Evolutionary conservation across 1,284 basidiomycete genomes (phyloP).

Genomic region (Ustilago esculenta): DNA sequence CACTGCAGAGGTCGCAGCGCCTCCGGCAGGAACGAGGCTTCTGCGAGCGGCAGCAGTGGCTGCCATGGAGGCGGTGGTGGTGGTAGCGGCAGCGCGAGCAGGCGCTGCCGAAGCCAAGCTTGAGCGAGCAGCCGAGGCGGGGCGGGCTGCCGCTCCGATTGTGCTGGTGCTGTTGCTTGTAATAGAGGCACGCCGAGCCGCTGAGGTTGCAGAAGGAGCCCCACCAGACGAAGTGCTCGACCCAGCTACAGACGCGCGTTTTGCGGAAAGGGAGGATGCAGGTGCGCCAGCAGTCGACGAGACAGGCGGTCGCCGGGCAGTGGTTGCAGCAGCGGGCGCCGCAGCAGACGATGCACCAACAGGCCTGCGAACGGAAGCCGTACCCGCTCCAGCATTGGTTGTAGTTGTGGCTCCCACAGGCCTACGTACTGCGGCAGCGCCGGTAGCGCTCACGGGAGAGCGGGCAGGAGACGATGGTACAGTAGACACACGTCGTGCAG

Average conservation of each 20-base stretch:
- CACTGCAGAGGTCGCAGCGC: constrained; percentile 18
- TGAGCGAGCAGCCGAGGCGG: constrained; percentile 24
- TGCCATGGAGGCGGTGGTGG: constrained; percentile 9
- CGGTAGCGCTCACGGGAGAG: constrained; percentile 12
- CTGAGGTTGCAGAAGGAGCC: constrained; percentile 23
- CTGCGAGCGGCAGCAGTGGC: constrained; percentile 23
- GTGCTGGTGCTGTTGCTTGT: constrained; percentile 37
- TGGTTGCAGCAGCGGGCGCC: constrained; percentile 16
- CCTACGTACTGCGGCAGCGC: constrained; percentile 12
- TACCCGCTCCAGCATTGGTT: constrained; percentile 11
- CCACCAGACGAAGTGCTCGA: constrained; percentile 29
- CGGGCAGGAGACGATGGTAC: constrained; percentile 44
- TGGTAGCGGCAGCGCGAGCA: constrained; percentile 9
- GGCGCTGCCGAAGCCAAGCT: constrained; percentile 23
- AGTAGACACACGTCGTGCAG: constrained; percentile 23
- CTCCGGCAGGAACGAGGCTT: constrained; percentile 24
- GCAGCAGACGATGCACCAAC: constrained; percentile 20
- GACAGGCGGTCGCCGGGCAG: constrained; percentile 41
- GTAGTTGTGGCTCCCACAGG: constrained; percentile 11
- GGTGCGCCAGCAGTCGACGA: constrained; percentile 22
- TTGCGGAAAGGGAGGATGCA: constrained; percentile 21
- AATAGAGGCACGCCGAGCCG: constrained; percentile 40
- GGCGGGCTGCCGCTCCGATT: constrained; percentile 19
- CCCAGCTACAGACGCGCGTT: constrained; percentile 23
- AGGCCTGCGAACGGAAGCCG: constrained; percentile 22